Percentiles rank a stretch among this genome's conserved stretches.
Conservation (phyloP, 257 asterid species). For the Cordia subcordata region DNA sequence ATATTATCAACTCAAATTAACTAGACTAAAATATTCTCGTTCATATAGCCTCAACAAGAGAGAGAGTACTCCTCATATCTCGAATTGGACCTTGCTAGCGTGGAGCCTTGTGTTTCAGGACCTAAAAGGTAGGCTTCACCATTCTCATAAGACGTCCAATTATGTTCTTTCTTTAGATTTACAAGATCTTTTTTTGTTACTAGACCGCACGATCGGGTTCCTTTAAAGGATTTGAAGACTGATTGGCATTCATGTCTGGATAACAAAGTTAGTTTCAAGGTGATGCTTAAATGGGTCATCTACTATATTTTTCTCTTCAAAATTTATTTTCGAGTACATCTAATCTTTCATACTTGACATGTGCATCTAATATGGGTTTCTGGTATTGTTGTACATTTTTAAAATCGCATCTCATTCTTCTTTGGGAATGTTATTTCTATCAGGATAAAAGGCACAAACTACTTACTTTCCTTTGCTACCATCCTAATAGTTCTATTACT, state of each 20-base stretch:
- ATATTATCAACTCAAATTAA: background rate
- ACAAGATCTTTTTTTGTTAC: background rate
- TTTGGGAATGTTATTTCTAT: too few relatives aligned
- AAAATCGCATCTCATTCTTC: too few relatives aligned
- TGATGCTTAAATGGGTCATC: slow-evolving; percentile 7
- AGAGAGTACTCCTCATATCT: slow-evolving; percentile 68
- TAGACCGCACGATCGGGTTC: slow-evolving; percentile 92
- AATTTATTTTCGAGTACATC: too few relatives aligned
- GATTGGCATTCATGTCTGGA: slow-evolving; percentile 89
- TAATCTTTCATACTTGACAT: too few relatives aligned
- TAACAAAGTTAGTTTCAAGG: slow-evolving; percentile 87
- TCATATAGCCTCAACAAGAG: slow-evolving; percentile 68
- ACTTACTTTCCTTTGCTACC: too few relatives aligned
- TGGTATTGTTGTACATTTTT: too few relatives aligned
- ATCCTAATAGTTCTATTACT: too few relatives aligned
- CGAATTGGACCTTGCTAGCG: slow-evolving; percentile 64
- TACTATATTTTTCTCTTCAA: too few relatives aligned
- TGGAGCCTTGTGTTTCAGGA: slow-evolving; percentile 86
- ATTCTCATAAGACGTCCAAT: slow-evolving; percentile 2
- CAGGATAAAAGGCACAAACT: too few relatives aligned
- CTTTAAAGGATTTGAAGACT: slow-evolving; percentile 74
- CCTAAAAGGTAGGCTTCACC: slow-evolving; percentile 61
- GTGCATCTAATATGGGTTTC: too few relatives aligned
- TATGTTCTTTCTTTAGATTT: background rate
- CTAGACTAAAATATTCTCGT: slow-evolving; percentile 5